Percentiles rank a stretch among this genome's conserved stretches.
phyloP scores from a whole-genome alignment of 2,329 filamentous ascomycete genomes.

The Ceratocystis lukuohia region DNA sequence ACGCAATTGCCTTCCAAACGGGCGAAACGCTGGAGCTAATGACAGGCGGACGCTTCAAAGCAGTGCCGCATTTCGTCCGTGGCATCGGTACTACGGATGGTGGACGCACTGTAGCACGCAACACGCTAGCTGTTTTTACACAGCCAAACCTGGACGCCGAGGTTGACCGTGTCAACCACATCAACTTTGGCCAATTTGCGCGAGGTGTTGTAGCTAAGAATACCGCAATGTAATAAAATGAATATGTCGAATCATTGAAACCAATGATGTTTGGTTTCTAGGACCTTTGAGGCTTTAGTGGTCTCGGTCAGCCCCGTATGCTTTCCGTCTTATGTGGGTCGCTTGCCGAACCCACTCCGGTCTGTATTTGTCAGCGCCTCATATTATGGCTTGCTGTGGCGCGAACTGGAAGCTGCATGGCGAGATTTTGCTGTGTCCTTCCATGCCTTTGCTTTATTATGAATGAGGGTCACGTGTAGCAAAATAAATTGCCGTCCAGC shows the following conservation, averaged over 20 bases:
- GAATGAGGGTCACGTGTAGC: neutral
- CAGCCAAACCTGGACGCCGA: constrained; percentile 81
- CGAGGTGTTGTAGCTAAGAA: constrained; percentile 46
- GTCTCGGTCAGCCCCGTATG: neutral
- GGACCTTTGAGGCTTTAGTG: no score
- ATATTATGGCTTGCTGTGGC: neutral
- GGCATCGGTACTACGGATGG: constrained; percentile 49
- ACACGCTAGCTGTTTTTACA: constrained; percentile 92
- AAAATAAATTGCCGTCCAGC: neutral
- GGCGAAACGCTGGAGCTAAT: constrained; percentile 85
- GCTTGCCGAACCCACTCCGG: constrained; percentile 4
- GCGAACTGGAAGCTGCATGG: constrained; percentile 1
- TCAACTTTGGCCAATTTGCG: constrained; percentile 66
- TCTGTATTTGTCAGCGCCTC: constrained; percentile 17
- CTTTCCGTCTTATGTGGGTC: constrained; percentile 2
- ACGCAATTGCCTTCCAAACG: constrained; percentile 92
- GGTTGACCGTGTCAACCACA: constrained; percentile 53
- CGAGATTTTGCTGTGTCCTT: neutral
- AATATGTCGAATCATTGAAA: neutral
- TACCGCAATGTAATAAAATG: constrained; percentile 32
- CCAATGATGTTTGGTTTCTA: neutral
- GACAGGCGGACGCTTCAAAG: constrained; percentile 79
- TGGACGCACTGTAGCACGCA: constrained; percentile 50
- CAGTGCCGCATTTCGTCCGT: constrained; percentile 89
- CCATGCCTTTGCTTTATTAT: neutral